Percentiles rank a stretch among this genome's conserved stretches.
These are phyloP conservation scores for Colletotrichum cereale DNA, from an alignment of 2,329 filamentous ascomycete species.

Conservation along the genomic window DNA sequence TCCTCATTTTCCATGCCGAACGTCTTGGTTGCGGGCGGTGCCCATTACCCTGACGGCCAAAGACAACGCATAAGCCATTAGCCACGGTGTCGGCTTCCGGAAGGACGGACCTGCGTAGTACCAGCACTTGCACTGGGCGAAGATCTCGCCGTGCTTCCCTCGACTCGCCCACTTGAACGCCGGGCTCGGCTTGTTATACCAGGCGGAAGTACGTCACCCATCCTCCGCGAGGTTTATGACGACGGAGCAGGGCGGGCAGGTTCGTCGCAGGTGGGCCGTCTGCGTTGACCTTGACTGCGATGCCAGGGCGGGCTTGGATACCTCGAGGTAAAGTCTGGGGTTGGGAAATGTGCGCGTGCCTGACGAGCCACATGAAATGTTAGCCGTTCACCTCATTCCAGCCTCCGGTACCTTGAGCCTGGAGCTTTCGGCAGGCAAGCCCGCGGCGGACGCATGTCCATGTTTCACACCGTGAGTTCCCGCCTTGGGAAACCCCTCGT, in stretches of 20 bases:
- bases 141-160: conserved; percentile 70
- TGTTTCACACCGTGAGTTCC: conserved; percentile 49
- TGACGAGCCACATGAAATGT: conserved; percentile 75
- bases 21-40: conserved; percentile 60
- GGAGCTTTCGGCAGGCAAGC: conserved; percentile 43
- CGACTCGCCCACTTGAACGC: conserved; percentile 79
- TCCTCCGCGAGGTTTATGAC: conserved; percentile 65
- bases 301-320: conserved; percentile 42
- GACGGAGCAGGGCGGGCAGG: conserved; percentile 61
- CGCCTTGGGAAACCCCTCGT: conserved; percentile 45
- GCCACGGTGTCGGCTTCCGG: not conserved
- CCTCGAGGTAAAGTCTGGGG: conserved; percentile 72
- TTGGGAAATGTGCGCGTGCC: conserved; percentile 80
- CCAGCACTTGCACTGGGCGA: conserved; percentile 81
- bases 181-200: conserved; percentile 70
- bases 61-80: conserved; percentile 7
- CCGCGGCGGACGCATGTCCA: conserved; percentile 63
- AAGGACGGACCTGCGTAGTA: conserved; percentile 72
- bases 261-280: conserved; percentile 60
- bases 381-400: not conserved
- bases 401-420: too few relatives aligned
- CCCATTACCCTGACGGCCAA: conserved; percentile 67
- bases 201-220: too few relatives aligned
- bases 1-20: conserved; percentile 60
- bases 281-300: conserved; percentile 62